Evolutionary conservation across 257 asterid species (phyloP).

Genomic region (Salvia rosmarinus): DNA sequence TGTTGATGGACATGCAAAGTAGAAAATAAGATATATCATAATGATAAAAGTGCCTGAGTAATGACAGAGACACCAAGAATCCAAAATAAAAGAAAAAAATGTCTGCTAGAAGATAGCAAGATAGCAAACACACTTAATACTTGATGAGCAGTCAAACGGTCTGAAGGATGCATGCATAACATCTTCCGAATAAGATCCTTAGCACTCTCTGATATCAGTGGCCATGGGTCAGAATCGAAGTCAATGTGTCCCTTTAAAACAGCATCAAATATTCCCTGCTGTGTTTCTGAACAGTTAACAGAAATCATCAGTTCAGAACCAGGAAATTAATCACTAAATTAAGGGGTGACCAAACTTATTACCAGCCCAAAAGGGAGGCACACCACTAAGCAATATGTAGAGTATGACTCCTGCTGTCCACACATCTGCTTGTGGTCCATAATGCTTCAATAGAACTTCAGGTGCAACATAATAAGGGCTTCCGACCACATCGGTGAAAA

Average conservation of each 20-base stretch:
- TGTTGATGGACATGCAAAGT: not conserved
- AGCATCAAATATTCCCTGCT: slow-evolving; percentile 47
- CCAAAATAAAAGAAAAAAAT: slow-evolving; percentile 18
- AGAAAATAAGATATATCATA: not conserved
- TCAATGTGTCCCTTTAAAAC: slow-evolving; percentile 47
- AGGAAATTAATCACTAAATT: slow-evolving; percentile 8
- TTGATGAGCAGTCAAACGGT: slow-evolving; percentile 81
- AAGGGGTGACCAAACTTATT: slow-evolving; percentile 37
- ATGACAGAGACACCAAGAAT: too few species aligned
- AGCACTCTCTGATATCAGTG: slow-evolving; percentile 49
- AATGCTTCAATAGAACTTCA: slow-evolving; percentile 86
- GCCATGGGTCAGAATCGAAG: slow-evolving; percentile 55
- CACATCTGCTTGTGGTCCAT: slow-evolving; percentile 94
- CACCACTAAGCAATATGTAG: slow-evolving; percentile 87
- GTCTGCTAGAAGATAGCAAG: not conserved
- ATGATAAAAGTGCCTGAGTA: too few species aligned
- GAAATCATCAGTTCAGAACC: slow-evolving; percentile 29
- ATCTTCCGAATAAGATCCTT: slow-evolving; percentile 48
- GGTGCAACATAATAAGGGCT: slow-evolving; percentile 98
- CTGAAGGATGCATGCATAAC: slow-evolving; percentile 79
- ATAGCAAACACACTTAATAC: slow-evolving; percentile 67
- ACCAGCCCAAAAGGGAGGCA: slow-evolving; percentile 99
- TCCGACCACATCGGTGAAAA: slow-evolving; percentile 91
- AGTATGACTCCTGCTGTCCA: slow-evolving; percentile 97
- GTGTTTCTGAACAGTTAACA: slow-evolving; percentile 48